Conservation (phyloP, 208 protist genomes). For the Wallacemonas sp. region DNA sequence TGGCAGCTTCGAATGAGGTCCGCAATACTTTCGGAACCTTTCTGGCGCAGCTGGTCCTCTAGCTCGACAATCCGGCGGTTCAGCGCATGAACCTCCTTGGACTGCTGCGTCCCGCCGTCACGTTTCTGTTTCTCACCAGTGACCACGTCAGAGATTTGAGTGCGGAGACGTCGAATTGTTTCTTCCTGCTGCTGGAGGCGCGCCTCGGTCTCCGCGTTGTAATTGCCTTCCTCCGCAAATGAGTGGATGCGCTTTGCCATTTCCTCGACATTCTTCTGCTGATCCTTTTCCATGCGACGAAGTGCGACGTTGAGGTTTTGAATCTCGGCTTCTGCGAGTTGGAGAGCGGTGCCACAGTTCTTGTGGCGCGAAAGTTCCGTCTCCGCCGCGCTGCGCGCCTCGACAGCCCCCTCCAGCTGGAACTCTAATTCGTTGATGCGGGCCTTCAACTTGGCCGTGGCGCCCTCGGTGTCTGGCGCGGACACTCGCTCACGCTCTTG, state of each 20-base stretch:
- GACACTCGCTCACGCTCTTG: not conserved
- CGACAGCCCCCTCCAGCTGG: slow-evolving; percentile 27
- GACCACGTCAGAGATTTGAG: slow-evolving; percentile 19
- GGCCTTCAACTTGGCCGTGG: slow-evolving; percentile 22
- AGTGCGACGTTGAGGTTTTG: slow-evolving; percentile 27
- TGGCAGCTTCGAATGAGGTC: slow-evolving; percentile 68
- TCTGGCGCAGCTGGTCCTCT: slow-evolving; percentile 40
- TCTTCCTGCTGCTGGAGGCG: slow-evolving; percentile 25
- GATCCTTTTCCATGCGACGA: slow-evolving; percentile 28
- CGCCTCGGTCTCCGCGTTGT: slow-evolving; percentile 7
- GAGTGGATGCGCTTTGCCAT: slow-evolving; percentile 38
- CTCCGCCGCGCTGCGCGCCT: slow-evolving; percentile 24
- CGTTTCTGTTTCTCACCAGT: slow-evolving; percentile 10
- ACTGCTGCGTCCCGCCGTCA: slow-evolving; percentile 2
- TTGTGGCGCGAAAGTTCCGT: slow-evolving; percentile 23
- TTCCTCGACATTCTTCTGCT: slow-evolving; percentile 37
- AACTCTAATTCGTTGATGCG: slow-evolving; percentile 33
- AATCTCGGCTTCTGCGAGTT: slow-evolving; percentile 34
- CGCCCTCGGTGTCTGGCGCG: slow-evolving; percentile 9
- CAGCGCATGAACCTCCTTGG: slow-evolving; percentile 29
- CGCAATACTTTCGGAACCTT: slow-evolving; percentile 49
- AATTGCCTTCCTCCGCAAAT: slow-evolving; percentile 27
- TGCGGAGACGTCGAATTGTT: slow-evolving; percentile 39
- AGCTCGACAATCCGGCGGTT: slow-evolving; percentile 46
- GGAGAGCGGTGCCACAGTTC: slow-evolving; percentile 19